Evolutionary conservation across 2,329 filamentous ascomycete species (phyloP).

Genomic region (Sporothrix protearum): DNA sequence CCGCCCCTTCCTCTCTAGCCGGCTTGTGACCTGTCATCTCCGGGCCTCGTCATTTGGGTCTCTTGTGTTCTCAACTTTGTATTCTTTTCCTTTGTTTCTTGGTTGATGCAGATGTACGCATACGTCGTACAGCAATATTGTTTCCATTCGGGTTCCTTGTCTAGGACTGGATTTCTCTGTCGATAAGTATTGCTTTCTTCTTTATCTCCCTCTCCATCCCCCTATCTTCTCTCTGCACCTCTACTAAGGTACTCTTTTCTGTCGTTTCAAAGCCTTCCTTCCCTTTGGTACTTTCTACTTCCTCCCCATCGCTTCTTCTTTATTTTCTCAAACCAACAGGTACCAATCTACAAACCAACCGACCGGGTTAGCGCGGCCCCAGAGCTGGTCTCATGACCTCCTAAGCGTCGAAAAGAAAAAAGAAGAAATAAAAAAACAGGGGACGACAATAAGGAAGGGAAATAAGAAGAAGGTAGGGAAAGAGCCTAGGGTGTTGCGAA

Average conservation of each 20-base stretch:
- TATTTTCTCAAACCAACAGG: constrained; percentile 14
- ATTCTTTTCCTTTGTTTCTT: not conserved
- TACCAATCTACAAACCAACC: constrained; percentile 23
- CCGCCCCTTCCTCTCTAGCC: not conserved
- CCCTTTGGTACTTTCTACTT: not conserved
- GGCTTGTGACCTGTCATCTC: not conserved
- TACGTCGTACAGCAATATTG: not conserved
- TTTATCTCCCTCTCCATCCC: not conserved
- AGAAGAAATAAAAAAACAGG: constrained; percentile 9
- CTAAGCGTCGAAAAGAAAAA: constrained; percentile 15
- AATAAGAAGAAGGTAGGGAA: constrained; percentile 14
- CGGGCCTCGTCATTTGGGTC: not conserved
- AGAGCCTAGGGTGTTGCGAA: not conserved
- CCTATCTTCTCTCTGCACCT: not conserved
- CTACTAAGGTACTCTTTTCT: not conserved
- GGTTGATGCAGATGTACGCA: not conserved
- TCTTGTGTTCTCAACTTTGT: not conserved
- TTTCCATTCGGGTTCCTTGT: not conserved
- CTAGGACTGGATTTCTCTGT: not conserved
- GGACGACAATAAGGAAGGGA: not conserved
- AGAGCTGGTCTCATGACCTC: constrained; percentile 18
- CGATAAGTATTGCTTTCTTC: not conserved
- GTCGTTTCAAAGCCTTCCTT: not conserved
- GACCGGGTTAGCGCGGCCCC: constrained; percentile 24
- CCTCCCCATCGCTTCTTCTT: not conserved